Evolutionary conservation across 2,329 filamentous ascomycete genomes (phyloP).

Genomic region (Phialemonium atrogriseum): DNA sequence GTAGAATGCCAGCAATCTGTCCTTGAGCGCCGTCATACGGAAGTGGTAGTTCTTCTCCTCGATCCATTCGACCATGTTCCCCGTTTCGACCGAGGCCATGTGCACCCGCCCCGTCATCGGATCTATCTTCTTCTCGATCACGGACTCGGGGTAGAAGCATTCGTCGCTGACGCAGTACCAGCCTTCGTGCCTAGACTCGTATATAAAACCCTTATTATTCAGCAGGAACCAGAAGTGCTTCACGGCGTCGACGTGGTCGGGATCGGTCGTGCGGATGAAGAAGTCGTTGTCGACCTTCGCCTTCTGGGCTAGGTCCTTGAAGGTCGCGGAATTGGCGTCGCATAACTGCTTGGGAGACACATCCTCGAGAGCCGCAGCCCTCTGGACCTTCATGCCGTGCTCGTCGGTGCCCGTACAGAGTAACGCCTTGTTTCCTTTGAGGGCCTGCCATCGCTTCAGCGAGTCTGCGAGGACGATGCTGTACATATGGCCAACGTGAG

Average conservation of each 20-base stretch:
- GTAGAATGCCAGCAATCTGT: constrained; percentile 75
- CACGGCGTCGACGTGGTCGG: constrained; percentile 73
- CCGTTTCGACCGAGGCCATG: constrained; percentile 78
- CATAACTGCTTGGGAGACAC: constrained; percentile 78
- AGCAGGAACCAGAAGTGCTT: constrained; percentile 83
- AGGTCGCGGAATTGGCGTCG: constrained; percentile 73
- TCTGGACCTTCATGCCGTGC: constrained; percentile 95
- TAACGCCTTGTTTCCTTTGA: constrained; percentile 63
- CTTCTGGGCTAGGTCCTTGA: constrained; percentile 62
- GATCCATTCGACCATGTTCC: constrained; percentile 89
- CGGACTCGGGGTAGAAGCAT: constrained; percentile 79
- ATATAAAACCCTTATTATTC: constrained; percentile 67
- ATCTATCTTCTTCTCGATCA: constrained; percentile 66
- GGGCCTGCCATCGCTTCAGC: constrained; percentile 80
- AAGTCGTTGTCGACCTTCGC: constrained; percentile 69
- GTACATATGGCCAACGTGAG: constrained; percentile 92
- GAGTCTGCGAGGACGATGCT: constrained; percentile 87
- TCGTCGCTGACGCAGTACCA: constrained; percentile 98
- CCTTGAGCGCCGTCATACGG: constrained; percentile 71
- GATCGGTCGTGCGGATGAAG: constrained; percentile 89
- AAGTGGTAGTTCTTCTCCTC: constrained; percentile 95
- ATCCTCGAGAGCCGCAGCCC: constrained; percentile 64
- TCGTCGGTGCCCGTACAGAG: constrained; percentile 92
- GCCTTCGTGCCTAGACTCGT: constrained; percentile 77
- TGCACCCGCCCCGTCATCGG: constrained; percentile 75